phyloP scores from a whole-genome alignment of 1,139 yeast species.

The Wickerhamiella infanticola region DNA sequence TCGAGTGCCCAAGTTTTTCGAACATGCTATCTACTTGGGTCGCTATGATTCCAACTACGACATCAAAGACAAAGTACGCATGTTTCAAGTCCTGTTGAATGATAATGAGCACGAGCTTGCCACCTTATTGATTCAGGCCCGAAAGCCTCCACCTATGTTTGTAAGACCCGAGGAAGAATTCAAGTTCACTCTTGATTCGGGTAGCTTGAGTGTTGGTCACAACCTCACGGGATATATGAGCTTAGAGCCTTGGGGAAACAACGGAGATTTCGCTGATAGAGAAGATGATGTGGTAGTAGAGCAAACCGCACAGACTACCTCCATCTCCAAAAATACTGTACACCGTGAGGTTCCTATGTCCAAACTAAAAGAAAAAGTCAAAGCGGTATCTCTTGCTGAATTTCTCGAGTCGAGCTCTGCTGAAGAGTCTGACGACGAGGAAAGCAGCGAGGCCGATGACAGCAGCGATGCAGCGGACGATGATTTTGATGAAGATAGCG shows the following conservation, averaged over 20 bases:
- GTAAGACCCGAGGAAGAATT: not conserved
- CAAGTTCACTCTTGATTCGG: conserved; percentile 21
- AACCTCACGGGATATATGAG: conserved; percentile 17
- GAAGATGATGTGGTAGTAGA: not conserved
- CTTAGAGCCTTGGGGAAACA: conserved; percentile 14
- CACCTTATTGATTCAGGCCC: conserved; percentile 57
- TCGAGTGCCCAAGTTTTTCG: conserved; percentile 41
- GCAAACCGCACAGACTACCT: conserved; percentile 6
- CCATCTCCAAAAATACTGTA: not conserved
- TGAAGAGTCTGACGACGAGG: conserved; percentile 17
- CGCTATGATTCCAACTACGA: conserved; percentile 66
- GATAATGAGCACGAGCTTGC: conserved; percentile 37
- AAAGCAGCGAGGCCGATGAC: conserved; percentile 8
- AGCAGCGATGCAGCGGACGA: not conserved
- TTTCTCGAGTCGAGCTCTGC: conserved; percentile 18
- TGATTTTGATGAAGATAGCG: not conserved
- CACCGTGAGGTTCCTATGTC: conserved; percentile 6
- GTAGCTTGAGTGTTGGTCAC: conserved; percentile 22
- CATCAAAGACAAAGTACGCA: conserved; percentile 72
- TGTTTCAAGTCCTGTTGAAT: conserved; percentile 39
- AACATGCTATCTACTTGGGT: conserved; percentile 44
- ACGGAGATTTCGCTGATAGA: conserved; percentile 9
- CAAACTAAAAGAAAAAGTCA: conserved; percentile 16
- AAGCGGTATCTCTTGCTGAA: conserved; percentile 12
- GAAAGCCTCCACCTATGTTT: conserved; percentile 31